Base-by-base conservation (phyloP, 2,329 filamentous ascomycete species). In the Microdochium nivale region DNA sequence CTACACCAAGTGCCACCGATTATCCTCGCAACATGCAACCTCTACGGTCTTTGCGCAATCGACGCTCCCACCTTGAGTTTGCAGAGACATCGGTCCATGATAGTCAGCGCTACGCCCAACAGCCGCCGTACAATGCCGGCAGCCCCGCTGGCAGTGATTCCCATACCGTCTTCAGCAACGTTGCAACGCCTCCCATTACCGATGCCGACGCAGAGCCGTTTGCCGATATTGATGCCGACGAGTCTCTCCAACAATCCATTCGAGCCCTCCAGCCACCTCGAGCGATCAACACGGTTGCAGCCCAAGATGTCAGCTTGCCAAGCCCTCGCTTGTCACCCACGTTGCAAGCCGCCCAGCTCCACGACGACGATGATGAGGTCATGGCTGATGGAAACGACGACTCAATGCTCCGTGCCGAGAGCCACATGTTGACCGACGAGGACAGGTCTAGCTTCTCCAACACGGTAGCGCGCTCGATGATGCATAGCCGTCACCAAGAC, bases 301-400 rank as follows among this genome's bases (percentile, higher is more conserved):
- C 86, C 37, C 88, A 94, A 65, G 92, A 96, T 73, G 90, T 89
- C 57, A 96, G 90, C 69, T 76, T 99, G 55, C 94, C 94, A 50
- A 99, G 94, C 66, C 94, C 94, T 32, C 91, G 94, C 62, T 72
- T 99, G 52, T 99, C 94, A 25, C 94, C 94, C 3, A 95, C 92
- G 5, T 81, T 95, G 53, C 89, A 88, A 60, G 87, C 92, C 44
- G 75, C 77, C 25, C 77, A 81, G 59, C 64, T 76, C 8, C 65
- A 66, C 25, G 66, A 68, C 16, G 70, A 78, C 1, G 69, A 70
- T 11, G 70, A 70, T 7, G 71, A 69, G 2, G 71, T 69, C 3
- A 62, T 70, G 11, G 67, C 63, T 3, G 56, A 60, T 13, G 59
- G 60, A 11, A 60, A 64, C 2, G 60, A 70, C 19, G 67, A 66